Conservation (phyloP, 2,329 filamentous ascomycete species). For the Aspergillus niger region DNA sequence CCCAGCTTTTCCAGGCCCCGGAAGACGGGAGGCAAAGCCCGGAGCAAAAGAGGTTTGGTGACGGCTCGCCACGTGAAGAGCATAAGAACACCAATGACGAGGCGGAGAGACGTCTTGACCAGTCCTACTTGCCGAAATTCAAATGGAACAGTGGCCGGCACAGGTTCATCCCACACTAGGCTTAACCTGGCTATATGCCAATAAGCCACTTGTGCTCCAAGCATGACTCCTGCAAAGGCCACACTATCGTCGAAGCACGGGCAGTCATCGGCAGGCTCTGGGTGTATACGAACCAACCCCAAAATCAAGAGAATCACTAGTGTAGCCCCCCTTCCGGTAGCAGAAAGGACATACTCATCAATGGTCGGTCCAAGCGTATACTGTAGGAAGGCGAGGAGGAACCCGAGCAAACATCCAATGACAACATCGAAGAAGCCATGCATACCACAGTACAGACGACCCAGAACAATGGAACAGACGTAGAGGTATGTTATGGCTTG, state of each 20-base stretch:
- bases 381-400: slow-evolving; percentile 60
- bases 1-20: slow-evolving; percentile 79
- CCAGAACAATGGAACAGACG: slow-evolving; percentile 83
- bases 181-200: slow-evolving; percentile 74
- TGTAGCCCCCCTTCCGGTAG: slow-evolving; percentile 65
- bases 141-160: slow-evolving; percentile 65
- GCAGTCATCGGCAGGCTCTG: slow-evolving; percentile 94
- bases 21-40: slow-evolving; percentile 79
- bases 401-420: slow-evolving; percentile 76
- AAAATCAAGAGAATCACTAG: slow-evolving; percentile 68
- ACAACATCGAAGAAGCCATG: slow-evolving; percentile 94
- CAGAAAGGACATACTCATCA: slow-evolving; percentile 70
- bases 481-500: slow-evolving; percentile 79
- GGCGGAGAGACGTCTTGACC: slow-evolving; percentile 63
- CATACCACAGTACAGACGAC: slow-evolving; percentile 96
- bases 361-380: slow-evolving; percentile 60
- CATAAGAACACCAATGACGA: slow-evolving; percentile 76
- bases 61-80: slow-evolving; percentile 89
- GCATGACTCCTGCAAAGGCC: slow-evolving; percentile 85
- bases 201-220: slow-evolving; percentile 77
- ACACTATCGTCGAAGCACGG: slow-evolving; percentile 97
- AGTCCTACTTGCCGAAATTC: slow-evolving; percentile 67
- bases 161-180: slow-evolving; percentile 55
- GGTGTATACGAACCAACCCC: slow-evolving; percentile 81
- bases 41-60: slow-evolving; percentile 82